Conservation (phyloP, 495 filamentous ascomycete species). For the Aspergillus conjunctus region DNA sequence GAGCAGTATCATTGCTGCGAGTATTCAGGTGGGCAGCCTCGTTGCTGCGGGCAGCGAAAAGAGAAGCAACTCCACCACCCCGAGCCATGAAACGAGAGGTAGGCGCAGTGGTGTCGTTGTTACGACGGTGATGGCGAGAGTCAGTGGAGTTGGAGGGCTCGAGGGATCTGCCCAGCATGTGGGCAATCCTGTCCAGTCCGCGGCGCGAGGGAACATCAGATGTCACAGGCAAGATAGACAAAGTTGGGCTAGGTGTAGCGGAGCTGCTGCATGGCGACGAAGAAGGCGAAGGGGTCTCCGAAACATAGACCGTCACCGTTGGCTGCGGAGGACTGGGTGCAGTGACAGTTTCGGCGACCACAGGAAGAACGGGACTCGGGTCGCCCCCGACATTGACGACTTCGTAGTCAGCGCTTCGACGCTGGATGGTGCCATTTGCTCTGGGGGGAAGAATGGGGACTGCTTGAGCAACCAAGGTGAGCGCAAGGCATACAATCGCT, state of each 20-base stretch:
- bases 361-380: constrained; percentile 26
- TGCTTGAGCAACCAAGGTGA: constrained; percentile 38
- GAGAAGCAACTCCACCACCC: neutral
- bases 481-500: constrained; percentile 30
- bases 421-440: constrained; percentile 30
- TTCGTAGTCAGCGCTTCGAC: constrained; percentile 41
- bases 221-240: neutral
- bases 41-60: constrained; percentile 10
- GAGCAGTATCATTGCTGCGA: constrained; percentile 11
- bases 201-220: neutral
- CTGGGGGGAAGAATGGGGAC: constrained; percentile 37
- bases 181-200: constrained; percentile 14
- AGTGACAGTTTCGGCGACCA: constrained; percentile 37
- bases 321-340: constrained; percentile 33
- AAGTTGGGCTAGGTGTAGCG: constrained; percentile 5
- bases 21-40: neutral
- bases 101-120: constrained; percentile 3
- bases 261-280: constrained; percentile 9
- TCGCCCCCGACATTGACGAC: constrained; percentile 53
- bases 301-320: constrained; percentile 38
- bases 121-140: constrained; percentile 5
- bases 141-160: constrained; percentile 7
- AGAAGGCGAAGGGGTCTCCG: constrained; percentile 32
- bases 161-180: constrained; percentile 11
- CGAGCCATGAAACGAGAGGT: neutral